phyloP scores from a whole-genome alignment of 495 filamentous ascomycete genomes.

The Immersiella caudata region DNA sequence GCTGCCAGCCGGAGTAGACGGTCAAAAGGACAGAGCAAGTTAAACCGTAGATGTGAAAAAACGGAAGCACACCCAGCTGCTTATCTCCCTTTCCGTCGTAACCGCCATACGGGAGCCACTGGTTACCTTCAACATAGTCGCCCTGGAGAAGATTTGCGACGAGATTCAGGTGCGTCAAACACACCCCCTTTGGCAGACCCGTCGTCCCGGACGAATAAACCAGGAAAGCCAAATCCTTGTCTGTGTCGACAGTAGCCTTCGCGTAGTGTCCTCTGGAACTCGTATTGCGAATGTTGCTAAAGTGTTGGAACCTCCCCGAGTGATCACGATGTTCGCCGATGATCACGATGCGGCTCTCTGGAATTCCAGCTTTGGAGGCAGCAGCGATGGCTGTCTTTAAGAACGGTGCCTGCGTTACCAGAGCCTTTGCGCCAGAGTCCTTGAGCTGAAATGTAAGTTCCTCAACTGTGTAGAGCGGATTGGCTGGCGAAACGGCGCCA shows the following conservation, averaged over 20 bases:
- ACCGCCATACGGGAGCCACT: conserved; percentile 63
- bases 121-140: conserved; percentile 58
- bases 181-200: conserved; percentile 90
- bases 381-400: conserved; percentile 67
- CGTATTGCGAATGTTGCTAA: conserved; percentile 61
- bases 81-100: conserved; percentile 67
- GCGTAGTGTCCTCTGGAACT: conserved; percentile 25
- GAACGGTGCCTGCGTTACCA: conserved; percentile 69
- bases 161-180: conserved; percentile 82
- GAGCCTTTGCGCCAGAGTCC: conserved; percentile 73
- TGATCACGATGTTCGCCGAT: conserved; percentile 74
- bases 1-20: conserved; percentile 67
- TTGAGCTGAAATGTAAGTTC: conserved; percentile 88
- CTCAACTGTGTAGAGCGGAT: conserved; percentile 82
- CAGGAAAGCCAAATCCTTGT: conserved; percentile 66
- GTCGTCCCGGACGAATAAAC: conserved; percentile 92
- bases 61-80: conserved; percentile 80
- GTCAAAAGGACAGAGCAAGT: conserved; percentile 41
- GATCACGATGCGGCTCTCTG: conserved; percentile 69
- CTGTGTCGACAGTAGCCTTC: conserved; percentile 51
- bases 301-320: conserved; percentile 67
- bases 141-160: conserved; percentile 65
- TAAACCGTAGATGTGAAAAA: conserved; percentile 83
- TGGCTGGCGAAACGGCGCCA: conserved; percentile 78
- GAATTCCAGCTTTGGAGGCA: conserved; percentile 67